Evolutionary conservation across 139 green algal genomes (phyloP).

Genomic region (Chlorella sorokiniana): DNA sequence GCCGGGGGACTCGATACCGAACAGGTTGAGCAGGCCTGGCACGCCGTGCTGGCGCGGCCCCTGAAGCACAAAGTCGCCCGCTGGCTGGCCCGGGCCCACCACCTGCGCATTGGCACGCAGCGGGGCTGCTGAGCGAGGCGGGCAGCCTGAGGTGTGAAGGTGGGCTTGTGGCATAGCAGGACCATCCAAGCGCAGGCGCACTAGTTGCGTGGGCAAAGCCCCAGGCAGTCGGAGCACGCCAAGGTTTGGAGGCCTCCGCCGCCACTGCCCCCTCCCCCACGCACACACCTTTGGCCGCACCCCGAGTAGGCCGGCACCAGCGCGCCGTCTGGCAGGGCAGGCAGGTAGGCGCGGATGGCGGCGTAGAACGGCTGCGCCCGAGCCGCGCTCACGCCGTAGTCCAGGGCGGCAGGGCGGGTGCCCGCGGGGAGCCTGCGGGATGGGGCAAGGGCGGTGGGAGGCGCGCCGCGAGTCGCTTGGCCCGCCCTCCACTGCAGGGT

Average conservation of each 20-base stretch:
- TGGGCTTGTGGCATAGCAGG: too few relatives aligned
- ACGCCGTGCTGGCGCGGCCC: conserved; percentile 58
- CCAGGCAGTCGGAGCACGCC: background rate
- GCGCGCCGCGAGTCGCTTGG: background rate
- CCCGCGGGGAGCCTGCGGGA: conserved; percentile 3
- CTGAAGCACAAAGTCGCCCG: conserved; percentile 69
- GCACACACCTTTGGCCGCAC: conserved; percentile 61
- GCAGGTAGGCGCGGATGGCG: conserved; percentile 79
- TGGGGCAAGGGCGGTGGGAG: background rate
- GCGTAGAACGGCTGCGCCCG: conserved; percentile 57
- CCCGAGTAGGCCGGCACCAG: conserved; percentile 74
- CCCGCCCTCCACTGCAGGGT: background rate
- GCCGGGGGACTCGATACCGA: conserved; percentile 89
- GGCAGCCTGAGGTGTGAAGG: too few relatives aligned
- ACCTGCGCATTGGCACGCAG: conserved; percentile 25
- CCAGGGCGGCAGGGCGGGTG: conserved; percentile 38
- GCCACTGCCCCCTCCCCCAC: background rate
- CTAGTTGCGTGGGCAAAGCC: background rate
- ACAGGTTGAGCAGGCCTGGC: conserved; percentile 74
- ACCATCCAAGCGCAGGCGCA: too few relatives aligned
- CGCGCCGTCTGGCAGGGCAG: conserved; percentile 63
- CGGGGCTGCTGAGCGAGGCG: background rate
- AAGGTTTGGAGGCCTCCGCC: background rate
- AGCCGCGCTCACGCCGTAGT: conserved; percentile 68
- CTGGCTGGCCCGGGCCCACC: conserved; percentile 51